Conservation (phyloP, 2,329 filamentous ascomycete species). For the Dactylonectria macrodidyma region DNA sequence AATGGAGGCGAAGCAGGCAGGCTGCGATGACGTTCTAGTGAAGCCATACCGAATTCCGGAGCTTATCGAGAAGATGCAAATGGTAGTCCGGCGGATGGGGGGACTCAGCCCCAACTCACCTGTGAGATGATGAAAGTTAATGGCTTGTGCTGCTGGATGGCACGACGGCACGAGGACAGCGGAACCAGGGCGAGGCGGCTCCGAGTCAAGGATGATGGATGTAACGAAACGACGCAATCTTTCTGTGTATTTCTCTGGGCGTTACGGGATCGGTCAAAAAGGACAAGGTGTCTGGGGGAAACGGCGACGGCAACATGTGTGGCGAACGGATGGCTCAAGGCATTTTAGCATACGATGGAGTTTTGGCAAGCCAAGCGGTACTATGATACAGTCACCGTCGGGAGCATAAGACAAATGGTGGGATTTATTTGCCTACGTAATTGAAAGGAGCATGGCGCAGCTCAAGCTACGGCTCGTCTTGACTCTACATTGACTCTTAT, state of each 20-base stretch:
- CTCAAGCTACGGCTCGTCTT: neutral
- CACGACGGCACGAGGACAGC: slow-evolving; percentile 29
- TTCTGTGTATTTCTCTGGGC: slow-evolving; percentile 26
- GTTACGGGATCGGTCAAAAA: slow-evolving; percentile 26
- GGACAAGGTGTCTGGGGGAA: slow-evolving; percentile 10
- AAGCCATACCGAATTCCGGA: slow-evolving; percentile 79
- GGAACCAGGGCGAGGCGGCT: slow-evolving; percentile 6
- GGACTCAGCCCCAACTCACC: slow-evolving; percentile 49
- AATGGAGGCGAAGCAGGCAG: slow-evolving; percentile 63
- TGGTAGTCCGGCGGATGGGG: slow-evolving; percentile 57
- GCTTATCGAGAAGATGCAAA: slow-evolving; percentile 71
- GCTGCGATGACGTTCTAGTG: slow-evolving; percentile 77
- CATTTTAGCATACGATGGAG: slow-evolving; percentile 26
- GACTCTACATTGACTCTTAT: slow-evolving; percentile 2
- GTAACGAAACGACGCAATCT: slow-evolving; percentile 24
- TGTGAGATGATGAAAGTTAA: slow-evolving; percentile 39
- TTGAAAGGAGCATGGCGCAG: neutral
- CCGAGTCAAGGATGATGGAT: slow-evolving; percentile 7
- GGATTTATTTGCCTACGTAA: neutral
- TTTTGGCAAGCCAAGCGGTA: slow-evolving; percentile 18
- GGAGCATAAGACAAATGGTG: slow-evolving; percentile 1
- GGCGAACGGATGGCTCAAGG: slow-evolving; percentile 1
- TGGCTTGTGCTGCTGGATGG: slow-evolving; percentile 32
- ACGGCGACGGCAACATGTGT: neutral
- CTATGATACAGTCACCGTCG: slow-evolving; percentile 3